Base-by-base conservation (phyloP, 2,329 filamentous ascomycete species). In the Dactylellina cionopaga region DNA sequence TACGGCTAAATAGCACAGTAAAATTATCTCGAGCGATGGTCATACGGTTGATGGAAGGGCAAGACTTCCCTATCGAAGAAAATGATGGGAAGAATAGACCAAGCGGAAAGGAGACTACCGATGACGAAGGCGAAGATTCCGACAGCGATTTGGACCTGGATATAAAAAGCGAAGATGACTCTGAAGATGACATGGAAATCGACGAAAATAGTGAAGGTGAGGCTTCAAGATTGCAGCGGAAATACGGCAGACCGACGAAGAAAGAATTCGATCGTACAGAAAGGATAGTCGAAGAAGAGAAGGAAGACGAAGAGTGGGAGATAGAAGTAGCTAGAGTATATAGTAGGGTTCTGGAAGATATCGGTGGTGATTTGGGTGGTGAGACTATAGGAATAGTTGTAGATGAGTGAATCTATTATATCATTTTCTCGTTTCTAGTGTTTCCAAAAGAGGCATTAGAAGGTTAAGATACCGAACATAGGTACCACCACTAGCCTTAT, bases 241-340 rank as follows among this genome's bases (percentile, higher is more conserved):
- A 55, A 15, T 66, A 68, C 11, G 63, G 54, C 29, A 33, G 49
- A 9, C 60, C 41, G 7, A 62, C 56, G 25, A 66, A 58, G 47
- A 66, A 62, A 15, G 68, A 72, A 17, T 24, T 63, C 3, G 55
- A 68, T 15, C 54, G 63, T 17, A 74, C 60, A 17, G 69, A 74
- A 24, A 33, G 69, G 10, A n/a, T 41, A 6, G 10, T 74, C 10
- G 55, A 74, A 35, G 69, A 74, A 39, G 69, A 74, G 29, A 59
- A 46, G 27, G 62, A 74, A 58, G 69, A 74, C 13, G 69, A 63
- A 9, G 56, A 55, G 9, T 74, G 69, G 69, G 69, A 68, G 39
- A 74, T 74, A 10, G 69, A 74, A 17, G 69, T 74, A 2, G 69
- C 69, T 15, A 47, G 63, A 52, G 69, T 74, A 3, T 74, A 74